Conservation (phyloP, 495 filamentous ascomycete genomes). For the Penicillium tannophilum region DNA sequence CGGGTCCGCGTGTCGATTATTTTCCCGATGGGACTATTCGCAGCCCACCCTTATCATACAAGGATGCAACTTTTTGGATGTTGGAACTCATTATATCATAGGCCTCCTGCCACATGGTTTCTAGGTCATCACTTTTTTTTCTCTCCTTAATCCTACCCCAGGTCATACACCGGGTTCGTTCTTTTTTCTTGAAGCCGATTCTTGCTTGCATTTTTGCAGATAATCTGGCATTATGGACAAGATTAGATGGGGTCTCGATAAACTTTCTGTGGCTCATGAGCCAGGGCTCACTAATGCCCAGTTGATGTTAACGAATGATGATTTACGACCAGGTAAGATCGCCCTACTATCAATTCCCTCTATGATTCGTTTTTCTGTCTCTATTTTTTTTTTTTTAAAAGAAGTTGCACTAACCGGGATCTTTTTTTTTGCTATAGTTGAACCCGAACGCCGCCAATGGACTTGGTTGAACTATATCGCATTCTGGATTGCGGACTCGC, state of each 20-base stretch:
- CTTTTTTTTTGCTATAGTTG: conserved; percentile 54
- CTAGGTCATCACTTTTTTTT: conserved; percentile 2
- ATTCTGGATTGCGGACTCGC: conserved; percentile 92
- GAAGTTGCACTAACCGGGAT: not conserved
- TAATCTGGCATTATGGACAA: conserved; percentile 26
- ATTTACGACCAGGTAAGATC: conserved; percentile 77
- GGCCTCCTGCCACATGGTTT: not conserved
- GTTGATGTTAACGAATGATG: conserved; percentile 88
- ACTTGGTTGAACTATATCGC: conserved; percentile 85
- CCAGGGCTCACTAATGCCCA: conserved; percentile 80
- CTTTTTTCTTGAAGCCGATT: not conserved
- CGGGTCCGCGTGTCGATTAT: conserved; percentile 13
- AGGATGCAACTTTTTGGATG: not conserved
- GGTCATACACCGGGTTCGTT: not conserved
- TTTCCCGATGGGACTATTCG: conserved; percentile 10
- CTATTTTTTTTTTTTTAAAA: not conserved
- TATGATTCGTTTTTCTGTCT: no score
- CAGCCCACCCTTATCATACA: conserved; percentile 19
- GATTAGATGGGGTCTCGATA: conserved; percentile 42
- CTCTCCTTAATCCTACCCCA: conserved; percentile 1
- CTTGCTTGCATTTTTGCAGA: conserved; percentile 2
- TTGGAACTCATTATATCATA: conserved; percentile 25
- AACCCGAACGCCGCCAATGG: conserved; percentile 84
- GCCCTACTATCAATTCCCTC: not conserved
- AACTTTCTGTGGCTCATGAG: conserved; percentile 72